Percentiles rank a stretch among this genome's conserved stretches.
Evolutionary conservation across 768 basidiomycete genomes (phyloP).

Genomic region (Trametes cinnabarina): DNA sequence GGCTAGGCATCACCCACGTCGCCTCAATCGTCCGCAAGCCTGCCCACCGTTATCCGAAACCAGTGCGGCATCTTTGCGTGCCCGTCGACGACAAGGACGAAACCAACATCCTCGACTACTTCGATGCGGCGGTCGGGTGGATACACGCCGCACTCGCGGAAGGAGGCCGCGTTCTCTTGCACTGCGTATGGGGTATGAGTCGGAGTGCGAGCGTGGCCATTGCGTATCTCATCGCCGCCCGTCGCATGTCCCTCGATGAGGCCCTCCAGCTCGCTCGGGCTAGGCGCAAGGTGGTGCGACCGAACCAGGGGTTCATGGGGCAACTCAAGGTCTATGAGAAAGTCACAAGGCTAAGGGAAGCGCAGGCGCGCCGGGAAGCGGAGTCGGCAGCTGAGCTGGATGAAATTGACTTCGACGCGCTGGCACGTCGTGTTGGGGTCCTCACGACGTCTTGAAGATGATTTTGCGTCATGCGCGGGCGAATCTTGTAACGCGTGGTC

Average conservation of each 20-base stretch:
- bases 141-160: slow-evolving; percentile 44
- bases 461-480: not conserved
- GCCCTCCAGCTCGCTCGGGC: slow-evolving; percentile 26
- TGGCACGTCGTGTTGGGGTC: slow-evolving; percentile 5
- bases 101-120: slow-evolving; percentile 41
- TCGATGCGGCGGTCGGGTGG: slow-evolving; percentile 47
- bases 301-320: slow-evolving; percentile 34
- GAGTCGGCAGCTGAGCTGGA: not conserved
- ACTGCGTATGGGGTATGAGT: slow-evolving; percentile 33
- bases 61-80: slow-evolving; percentile 52
- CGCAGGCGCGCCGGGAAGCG: not conserved
- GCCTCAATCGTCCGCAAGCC: slow-evolving; percentile 23
- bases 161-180: slow-evolving; percentile 26
- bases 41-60: slow-evolving; percentile 33
- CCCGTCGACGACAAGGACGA: slow-evolving; percentile 40
- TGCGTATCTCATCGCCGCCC: slow-evolving; percentile 31
- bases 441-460: not conserved
- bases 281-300: slow-evolving; percentile 27
- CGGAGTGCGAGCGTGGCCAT: slow-evolving; percentile 29
- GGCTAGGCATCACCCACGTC: slow-evolving; percentile 32
- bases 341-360: slow-evolving; percentile 9
- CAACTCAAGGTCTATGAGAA: slow-evolving; percentile 29
- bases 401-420: slow-evolving; percentile 2
- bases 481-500: not conserved
- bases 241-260: slow-evolving; percentile 25